A percentile compares a stretch with the other conserved stretches of the same genome.
Evolutionary conservation across 176 grass and related monocot genomes (phyloP).

Genomic region (Thalia dealbata): DNA sequence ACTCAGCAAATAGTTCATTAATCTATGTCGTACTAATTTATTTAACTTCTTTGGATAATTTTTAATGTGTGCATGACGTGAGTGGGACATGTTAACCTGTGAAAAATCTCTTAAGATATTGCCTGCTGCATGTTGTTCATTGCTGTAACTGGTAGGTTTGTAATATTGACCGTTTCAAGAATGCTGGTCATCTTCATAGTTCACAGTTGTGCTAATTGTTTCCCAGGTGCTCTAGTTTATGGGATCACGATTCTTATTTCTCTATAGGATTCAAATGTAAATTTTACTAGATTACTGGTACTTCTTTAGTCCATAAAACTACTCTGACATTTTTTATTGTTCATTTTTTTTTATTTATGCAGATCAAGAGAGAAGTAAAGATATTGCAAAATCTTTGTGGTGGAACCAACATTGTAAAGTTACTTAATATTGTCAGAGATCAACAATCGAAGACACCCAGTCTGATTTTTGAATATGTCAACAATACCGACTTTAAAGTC

Average conservation of each 20-base stretch:
- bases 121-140: no score
- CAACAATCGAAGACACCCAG: constrained; percentile 83
- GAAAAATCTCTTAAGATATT: no score
- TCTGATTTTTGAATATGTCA: constrained; percentile 81
- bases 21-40: no score
- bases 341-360: neutral
- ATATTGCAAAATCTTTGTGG: constrained; percentile 97
- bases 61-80: no score
- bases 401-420: constrained; percentile 70
- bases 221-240: neutral
- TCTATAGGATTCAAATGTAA: neutral
- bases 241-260: neutral
- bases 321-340: neutral
- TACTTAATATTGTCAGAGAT: constrained; percentile 91
- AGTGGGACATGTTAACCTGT: no score
- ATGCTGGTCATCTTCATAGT: neutral
- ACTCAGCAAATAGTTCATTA: no score
- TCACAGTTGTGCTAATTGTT: neutral
- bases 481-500: constrained; percentile 92
- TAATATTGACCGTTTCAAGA: neutral
- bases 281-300: neutral
- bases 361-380: constrained; percentile 99
- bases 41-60: no score
- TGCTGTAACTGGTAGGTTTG: neutral
- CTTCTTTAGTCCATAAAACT: neutral